Evolutionary conservation across 768 basidiomycete species (phyloP), one percentile per base, ranked within the genome.

Genomic region (Agaricus sinodeliciosus): DNA sequence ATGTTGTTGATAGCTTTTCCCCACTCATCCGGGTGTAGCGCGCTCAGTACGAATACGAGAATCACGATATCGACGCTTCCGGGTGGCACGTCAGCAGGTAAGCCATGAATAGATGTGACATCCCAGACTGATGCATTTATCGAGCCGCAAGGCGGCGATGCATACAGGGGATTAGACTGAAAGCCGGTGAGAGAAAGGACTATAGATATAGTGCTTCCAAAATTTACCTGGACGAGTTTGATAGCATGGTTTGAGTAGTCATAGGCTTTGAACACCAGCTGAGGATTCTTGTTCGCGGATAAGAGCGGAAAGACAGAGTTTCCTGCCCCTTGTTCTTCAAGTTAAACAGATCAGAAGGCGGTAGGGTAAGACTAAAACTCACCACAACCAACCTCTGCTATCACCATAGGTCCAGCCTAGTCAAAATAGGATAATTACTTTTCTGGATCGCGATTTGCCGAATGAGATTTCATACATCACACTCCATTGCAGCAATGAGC

Each of bases 11-110:
- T 73, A 1, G 94, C 94, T 39, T 74, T 78, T 1, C 69, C 69
- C 96, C 96, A 99, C 73, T 99, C 96, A 47, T 81, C 70, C 2
- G 96, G 96, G 63, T 96, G 93, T 22, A 99, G 72, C 0, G 96
- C 96, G 49, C 89, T 92, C 54, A 98, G 69, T 16, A 98, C 94
- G 62, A 95, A 99, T 31, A 99, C 87, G 50, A 96, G 78, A n/a
- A 94, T 81, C 27, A 90, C 73, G 37, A 98, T 83, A 62, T 99
- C 93, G 11, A 94, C 85, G n/a, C 79, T 82, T 15, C 70, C 79
- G 8, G 82, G 82, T 28, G 72, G 68, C 15, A 96, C 63, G 12
- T 77, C 80, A 1, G 77, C 71, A 0, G 92, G 90, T 0, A 91
- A 72, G 0, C 73, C 72, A 28, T 69, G 66, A 1, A 69, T 55